Evolutionary conservation across 108 stramenopile genomes (phyloP).

Genomic region (Aurantiochytrium sp.): DNA sequence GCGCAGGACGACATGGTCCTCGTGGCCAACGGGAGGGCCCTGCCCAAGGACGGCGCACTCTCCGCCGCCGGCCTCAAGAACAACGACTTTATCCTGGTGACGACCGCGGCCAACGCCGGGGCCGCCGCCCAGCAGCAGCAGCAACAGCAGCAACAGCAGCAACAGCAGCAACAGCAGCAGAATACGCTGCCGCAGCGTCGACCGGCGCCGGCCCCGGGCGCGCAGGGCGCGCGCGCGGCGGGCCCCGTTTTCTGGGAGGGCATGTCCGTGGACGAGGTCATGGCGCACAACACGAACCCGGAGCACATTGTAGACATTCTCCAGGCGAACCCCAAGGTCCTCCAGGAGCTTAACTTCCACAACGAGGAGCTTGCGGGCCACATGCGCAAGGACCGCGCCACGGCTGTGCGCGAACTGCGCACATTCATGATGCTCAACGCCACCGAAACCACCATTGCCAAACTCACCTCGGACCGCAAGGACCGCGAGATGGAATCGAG

Average conservation of each 20-base stretch:
- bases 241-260: slow-evolving; percentile 63
- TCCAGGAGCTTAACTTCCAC: slow-evolving; percentile 77
- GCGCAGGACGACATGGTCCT: not conserved
- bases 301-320: slow-evolving; percentile 52
- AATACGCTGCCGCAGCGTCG: not conserved
- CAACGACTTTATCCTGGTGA: not conserved
- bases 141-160: not conserved
- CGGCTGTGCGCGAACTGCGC: not conserved
- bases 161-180: not conserved
- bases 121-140: not conserved
- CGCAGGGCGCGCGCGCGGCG: not conserved
- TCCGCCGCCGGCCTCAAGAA: not conserved
- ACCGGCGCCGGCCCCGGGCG: not conserved
- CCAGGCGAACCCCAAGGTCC: slow-evolving; percentile 60
- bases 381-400: slow-evolving; percentile 38
- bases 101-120: not conserved
- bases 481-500: slow-evolving; percentile 42
- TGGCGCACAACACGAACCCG: slow-evolving; percentile 69
- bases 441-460: slow-evolving; percentile 54
- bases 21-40: not conserved
- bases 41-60: not conserved
- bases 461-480: slow-evolving; percentile 38
- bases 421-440: slow-evolving; percentile 54
- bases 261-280: slow-evolving; percentile 75
- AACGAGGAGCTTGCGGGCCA: slow-evolving; percentile 58